Evolutionary conservation across 106 monocot genomes (phyloP), one percentile per base, ranked within the genome.

Genomic region (Hemerocallis citrina): DNA sequence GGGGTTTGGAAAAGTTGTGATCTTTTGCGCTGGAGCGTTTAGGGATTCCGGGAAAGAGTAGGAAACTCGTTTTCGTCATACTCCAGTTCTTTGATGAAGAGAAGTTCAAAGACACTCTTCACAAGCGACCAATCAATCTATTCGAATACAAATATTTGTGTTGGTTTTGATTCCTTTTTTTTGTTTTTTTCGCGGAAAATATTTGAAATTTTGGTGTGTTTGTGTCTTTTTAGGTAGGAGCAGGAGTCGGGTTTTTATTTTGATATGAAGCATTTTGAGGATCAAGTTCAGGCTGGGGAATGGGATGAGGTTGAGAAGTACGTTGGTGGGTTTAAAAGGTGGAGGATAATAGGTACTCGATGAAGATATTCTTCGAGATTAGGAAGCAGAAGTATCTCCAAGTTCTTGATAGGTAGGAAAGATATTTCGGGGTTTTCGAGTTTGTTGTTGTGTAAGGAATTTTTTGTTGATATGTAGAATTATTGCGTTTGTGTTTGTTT

Each of bases 341-440:
- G 28, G 61, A 93, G 42, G 91, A 92, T n/a, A 92, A 92, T 48
- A 63, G 86, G 7, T 92, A 92, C 46, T 92, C 91, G 37, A 92
- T 92, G 91, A 92, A 92, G 45, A 86, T 92, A 1, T 92, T 92
- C 69, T 92, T 92, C 56, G 91, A 92, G 74, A 92, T 92, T 52
- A 80, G 91, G 62, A 92, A 92, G 66, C 91, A 92, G 55, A 86
- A 92, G 74, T 92, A 92, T 61, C 86, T 92, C 55, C 86, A 92
- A 77, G 91, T 86, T 21, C 79, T 92, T 64, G 91, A 92, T 45
- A 79, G 80, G 91, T 92, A 29, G 6, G 59, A 2, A 82, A 90
- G 61, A 85, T 85, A 7, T n/a, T n/a, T n/a, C 85, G 11, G 11
- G 11, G 30, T 52, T 40, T 37, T 59, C 14, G 1, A 25, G 11